Evolutionary conservation across 192 early-diverging fungal species (phyloP), one percentile per base, ranked within the genome.

Genomic region (Backusella morwellensis): DNA sequence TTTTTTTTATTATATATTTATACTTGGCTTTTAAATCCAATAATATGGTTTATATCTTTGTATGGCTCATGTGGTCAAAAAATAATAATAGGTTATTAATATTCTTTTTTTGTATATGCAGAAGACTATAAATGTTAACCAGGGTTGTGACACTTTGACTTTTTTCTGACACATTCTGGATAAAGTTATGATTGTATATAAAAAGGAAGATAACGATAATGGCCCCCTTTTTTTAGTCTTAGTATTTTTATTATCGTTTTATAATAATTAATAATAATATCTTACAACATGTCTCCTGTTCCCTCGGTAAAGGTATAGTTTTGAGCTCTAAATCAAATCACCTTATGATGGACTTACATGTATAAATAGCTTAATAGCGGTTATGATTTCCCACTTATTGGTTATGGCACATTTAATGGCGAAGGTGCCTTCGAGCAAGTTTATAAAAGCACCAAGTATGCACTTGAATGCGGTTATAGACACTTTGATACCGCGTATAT

Each of bases 401-500:
- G 77, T 2, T 72, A 68, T 68, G 77, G 77, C 23, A 72, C 70
- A 5, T 78, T 66, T 68, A 72, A 72, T 56, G 77, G 77, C 6
- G 68, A 70, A 4, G 70, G 66, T 52, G 77, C 77, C 1, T 72
- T 72, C 34, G 70, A 72, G 2, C 71, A 72, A 47, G 77, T 78
- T 1, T 78, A 78, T 44, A 52, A 78, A 66, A 72, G 59, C 23
- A 34, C 77, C 21, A 78, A 78, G 70, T 29, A 66, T 68, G 77
- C 77, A 26, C 59, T 78, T 59, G 44, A 78, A 66, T 35, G 72
- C 5, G 95, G 95, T 21, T 91, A 92, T 85, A 81, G 91, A 5
- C 92, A 93, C 75, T 90, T 94, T 75, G 88, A 85, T 6, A 70
- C 82, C 44, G 85, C 71, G 2, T 56, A 77, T 77, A 54, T 81